Conservation (phyloP, 2,329 filamentous ascomycete genomes). For the Blastomyces emzantsi region DNA sequence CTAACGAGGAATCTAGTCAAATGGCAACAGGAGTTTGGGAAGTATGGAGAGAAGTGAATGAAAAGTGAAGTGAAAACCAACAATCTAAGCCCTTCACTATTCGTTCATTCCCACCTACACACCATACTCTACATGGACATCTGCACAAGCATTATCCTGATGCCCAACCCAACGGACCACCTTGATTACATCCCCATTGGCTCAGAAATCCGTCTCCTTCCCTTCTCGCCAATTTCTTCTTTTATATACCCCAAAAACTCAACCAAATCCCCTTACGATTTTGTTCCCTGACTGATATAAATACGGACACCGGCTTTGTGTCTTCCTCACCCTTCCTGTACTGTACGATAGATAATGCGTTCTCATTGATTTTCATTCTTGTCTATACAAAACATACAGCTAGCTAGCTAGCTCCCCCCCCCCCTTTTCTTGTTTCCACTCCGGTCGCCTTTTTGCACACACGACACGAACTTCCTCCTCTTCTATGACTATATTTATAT, state of each 20-base stretch:
- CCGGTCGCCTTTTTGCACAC: too few relatives aligned
- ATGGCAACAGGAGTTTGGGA: slow-evolving; percentile 68
- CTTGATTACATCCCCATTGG: background rate
- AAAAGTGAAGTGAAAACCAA: slow-evolving; percentile 12
- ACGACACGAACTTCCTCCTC: too few relatives aligned
- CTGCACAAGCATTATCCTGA: background rate
- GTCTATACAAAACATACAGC: background rate
- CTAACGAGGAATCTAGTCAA: slow-evolving; percentile 70
- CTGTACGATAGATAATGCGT: slow-evolving; percentile 6
- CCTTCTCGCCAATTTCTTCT: background rate
- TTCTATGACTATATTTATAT: too few relatives aligned
- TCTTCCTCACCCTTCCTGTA: background rate
- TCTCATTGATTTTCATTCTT: background rate
- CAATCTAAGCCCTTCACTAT: background rate
- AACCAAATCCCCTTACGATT: background rate
- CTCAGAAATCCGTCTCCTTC: background rate
- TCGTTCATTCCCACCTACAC: background rate
- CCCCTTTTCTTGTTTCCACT: too few relatives aligned
- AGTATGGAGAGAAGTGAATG: slow-evolving; percentile 40
- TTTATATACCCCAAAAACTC: background rate
- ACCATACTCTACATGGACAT: background rate
- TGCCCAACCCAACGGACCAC: background rate
- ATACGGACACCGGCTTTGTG: background rate
- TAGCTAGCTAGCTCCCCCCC: background rate
- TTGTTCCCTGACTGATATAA: background rate